These are phyloP conservation scores for Neonectria faginata DNA, from an alignment of 2,329 filamentous ascomycete genomes.

Conservation along the genomic window DNA sequence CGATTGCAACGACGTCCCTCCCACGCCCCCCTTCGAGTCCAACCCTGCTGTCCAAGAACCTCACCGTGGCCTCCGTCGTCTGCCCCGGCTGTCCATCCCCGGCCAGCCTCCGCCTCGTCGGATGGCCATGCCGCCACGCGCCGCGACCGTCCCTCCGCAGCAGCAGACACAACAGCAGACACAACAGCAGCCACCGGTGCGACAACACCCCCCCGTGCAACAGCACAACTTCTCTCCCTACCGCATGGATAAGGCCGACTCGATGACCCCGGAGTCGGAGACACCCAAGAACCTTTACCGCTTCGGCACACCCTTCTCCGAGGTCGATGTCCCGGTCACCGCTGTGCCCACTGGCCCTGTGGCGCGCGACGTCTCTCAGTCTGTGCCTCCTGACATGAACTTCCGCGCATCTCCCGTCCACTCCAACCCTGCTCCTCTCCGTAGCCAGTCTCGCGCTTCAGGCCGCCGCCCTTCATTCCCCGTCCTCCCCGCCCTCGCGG, in stretches of 20 bases:
- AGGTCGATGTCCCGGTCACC: conserved; percentile 88
- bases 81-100: conserved; percentile 74
- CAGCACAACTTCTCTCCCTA: conserved; percentile 59
- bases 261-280: conserved; percentile 66
- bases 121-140: conserved; percentile 42
- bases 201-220: conserved; percentile 38
- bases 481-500: conserved; percentile 76
- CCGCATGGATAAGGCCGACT: conserved; percentile 63
- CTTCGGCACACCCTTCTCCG: conserved; percentile 88
- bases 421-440: conserved; percentile 51
- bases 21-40: conserved; percentile 77
- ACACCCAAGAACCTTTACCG: conserved; percentile 74
- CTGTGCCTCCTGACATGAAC: conserved; percentile 93
- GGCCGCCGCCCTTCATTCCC: conserved; percentile 75
- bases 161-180: conserved; percentile 40
- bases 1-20: conserved; percentile 67
- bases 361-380: conserved; percentile 84
- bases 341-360: conserved; percentile 77
- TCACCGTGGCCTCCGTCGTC: conserved; percentile 66
- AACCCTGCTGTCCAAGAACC: conserved; percentile 61
- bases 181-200: conserved; percentile 36
- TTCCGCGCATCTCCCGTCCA: conserved; percentile 66
- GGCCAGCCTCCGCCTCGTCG: conserved; percentile 48
- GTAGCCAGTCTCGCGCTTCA: conserved; percentile 67
- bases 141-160: conserved; percentile 46